A percentile compares a stretch with the other conserved stretches of the same genome.
These are phyloP conservation scores for Leishmania mexicana DNA, from an alignment of 208 protist genomes.

Conservation along the genomic window DNA sequence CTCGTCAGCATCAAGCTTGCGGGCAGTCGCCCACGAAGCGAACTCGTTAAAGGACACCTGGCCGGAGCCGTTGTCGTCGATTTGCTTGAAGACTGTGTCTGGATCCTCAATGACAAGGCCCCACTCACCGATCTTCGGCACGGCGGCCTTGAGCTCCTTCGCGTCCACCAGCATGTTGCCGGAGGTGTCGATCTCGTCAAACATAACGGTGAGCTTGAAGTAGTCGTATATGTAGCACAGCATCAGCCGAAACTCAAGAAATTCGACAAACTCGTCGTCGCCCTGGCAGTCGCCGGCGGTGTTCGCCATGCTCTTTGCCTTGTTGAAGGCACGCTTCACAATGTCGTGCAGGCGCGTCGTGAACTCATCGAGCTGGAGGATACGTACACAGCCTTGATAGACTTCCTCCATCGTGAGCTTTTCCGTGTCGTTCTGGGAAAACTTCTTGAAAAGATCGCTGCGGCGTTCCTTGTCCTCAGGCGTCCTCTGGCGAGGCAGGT, in stretches of 20 bases:
- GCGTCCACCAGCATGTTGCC: conserved; percentile 69
- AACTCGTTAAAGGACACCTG: conserved; percentile 86
- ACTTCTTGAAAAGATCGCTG: conserved; percentile 74
- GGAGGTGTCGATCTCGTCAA: conserved; percentile 81
- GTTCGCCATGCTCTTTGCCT: conserved; percentile 62
- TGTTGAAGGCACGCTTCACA: conserved; percentile 82
- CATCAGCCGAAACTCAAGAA: conserved; percentile 81
- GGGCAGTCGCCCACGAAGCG: conserved; percentile 54
- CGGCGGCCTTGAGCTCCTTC: conserved; percentile 69
- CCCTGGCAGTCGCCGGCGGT: conserved; percentile 30
- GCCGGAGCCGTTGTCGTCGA: conserved; percentile 72
- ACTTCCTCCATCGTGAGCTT: conserved; percentile 68
- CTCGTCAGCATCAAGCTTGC: conserved; percentile 39
- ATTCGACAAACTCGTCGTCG: conserved; percentile 54
- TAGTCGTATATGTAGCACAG: conserved; percentile 75
- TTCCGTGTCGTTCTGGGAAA: conserved; percentile 64
- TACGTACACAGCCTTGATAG: conserved; percentile 49
- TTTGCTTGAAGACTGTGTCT: conserved; percentile 66
- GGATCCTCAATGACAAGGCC: conserved; percentile 59
- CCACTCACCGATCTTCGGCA: conserved; percentile 61
- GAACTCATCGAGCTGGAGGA: conserved; percentile 65
- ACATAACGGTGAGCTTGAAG: conserved; percentile 80
- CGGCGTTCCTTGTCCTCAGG: conserved; percentile 47
- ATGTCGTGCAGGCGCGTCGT: conserved; percentile 65
- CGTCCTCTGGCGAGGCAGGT: conserved; percentile 42